Conservation (phyloP, 306 rosid species). For the Sphenostylis stenocarpa region DNA sequence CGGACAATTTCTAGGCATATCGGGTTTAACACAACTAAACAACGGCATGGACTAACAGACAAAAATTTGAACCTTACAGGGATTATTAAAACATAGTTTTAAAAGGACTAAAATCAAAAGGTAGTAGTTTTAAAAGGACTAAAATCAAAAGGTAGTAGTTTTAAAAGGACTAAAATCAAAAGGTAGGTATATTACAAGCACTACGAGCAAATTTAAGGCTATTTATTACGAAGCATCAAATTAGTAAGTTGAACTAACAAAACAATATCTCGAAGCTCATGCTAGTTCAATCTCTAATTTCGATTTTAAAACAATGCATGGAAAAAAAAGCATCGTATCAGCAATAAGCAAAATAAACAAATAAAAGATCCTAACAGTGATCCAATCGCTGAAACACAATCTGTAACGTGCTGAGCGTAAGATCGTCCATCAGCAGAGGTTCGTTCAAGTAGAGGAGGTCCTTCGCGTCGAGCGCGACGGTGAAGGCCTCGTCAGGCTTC, state of each 20-base stretch:
- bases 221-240: neutral
- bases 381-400: conserved; percentile 88
- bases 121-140: neutral
- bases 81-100: neutral
- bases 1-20: neutral
- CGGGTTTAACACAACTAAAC: neutral
- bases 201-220: neutral
- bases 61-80: neutral
- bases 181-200: neutral
- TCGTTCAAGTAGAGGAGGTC: conserved; percentile 62
- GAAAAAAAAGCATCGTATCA: conserved; percentile 1
- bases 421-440: conserved; percentile 79
- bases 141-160: neutral
- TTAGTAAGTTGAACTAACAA: neutral
- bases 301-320: neutral
- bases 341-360: neutral
- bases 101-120: neutral
- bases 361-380: conserved; percentile 55
- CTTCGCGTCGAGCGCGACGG: conserved; percentile 71
- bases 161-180: neutral
- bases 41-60: neutral
- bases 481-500: conserved; percentile 72
- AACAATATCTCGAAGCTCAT: neutral
- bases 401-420: conserved; percentile 93
- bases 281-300: neutral